phyloP scores from a whole-genome alignment of 2,329 filamentous ascomycete species.

The Ustilaginoidea virens region DNA sequence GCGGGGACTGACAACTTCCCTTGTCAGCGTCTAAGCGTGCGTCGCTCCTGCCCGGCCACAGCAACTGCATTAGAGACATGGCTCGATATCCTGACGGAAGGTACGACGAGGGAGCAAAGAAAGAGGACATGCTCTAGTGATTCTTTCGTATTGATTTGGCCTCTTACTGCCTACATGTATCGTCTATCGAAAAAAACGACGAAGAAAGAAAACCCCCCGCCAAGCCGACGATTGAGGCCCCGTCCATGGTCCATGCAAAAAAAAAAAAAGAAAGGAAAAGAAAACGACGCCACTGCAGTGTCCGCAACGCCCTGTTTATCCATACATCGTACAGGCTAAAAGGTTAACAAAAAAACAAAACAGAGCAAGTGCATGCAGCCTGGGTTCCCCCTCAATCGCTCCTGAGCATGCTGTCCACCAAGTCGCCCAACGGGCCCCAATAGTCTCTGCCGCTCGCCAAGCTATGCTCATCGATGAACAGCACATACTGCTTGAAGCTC shows the following conservation, averaged over 20 bases:
- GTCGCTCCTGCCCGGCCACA: too few species aligned
- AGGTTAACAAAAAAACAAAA: slow-evolving; percentile 2
- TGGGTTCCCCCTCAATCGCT: slow-evolving; percentile 80
- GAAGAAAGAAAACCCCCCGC: too few species aligned
- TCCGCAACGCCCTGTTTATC: not conserved
- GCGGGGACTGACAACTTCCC: too few species aligned
- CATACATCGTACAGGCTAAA: not conserved
- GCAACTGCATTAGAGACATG: too few species aligned
- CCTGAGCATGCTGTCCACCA: slow-evolving; percentile 94
- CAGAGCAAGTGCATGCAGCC: too few species aligned
- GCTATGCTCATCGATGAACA: slow-evolving; percentile 94
- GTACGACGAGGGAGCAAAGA: too few species aligned
- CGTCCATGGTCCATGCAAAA: not conserved
- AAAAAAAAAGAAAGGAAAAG: not conserved
- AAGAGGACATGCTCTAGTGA: too few species aligned
- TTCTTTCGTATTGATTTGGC: not conserved
- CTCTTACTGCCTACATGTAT: too few species aligned
- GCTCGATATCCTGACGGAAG: too few species aligned
- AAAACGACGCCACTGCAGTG: not conserved
- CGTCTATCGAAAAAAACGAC: too few species aligned
- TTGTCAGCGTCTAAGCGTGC: too few species aligned
- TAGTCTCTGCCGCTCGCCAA: slow-evolving; percentile 90
- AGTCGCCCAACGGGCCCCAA: slow-evolving; percentile 86
- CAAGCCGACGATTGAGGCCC: too few species aligned
- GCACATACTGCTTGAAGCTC: slow-evolving; percentile 98